Evolutionary conservation across 1,139 yeast species (phyloP), one percentile per base, ranked within the genome.

Genomic region (Yamadazyma atmosphaerica): DNA sequence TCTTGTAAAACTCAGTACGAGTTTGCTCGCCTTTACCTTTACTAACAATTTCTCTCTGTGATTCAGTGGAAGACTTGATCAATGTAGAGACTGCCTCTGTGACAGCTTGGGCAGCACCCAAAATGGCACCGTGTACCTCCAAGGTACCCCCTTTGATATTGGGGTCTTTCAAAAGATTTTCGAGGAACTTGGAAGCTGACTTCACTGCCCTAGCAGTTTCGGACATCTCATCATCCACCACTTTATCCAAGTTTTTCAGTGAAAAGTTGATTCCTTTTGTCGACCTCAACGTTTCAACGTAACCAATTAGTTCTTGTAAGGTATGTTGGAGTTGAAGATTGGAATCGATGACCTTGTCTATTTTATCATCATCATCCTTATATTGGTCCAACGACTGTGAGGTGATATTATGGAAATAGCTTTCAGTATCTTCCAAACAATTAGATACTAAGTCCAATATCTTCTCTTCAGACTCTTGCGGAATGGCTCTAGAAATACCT

Each of bases 1-100:
- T 87, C 58, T 84, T 86, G 65, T 89, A 89, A 57, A 84, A 89
- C 30, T 86, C 88, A 3, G 88, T 81, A 41, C 81, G 72, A 2
- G 88, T 71, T 39, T 77, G 80, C 1, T 78, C 60, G 4, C 94
- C 94, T 47, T 74, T 74, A 27, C 89, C 88, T 46, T 77, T 77
- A 34, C 79, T 74, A 5, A 86, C 95, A 57, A 88, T 87, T 60
- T 88, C 96, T 41, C 77, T 68, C 60, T 88, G 96, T 16, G 94
- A 82, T 34, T 81, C 90, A 16, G 89, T 81, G 2, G 96, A 88
- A 2, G 95, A 83, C 45, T 72, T 68, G 38, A 89, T 83, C 50
- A 88, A 74, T 14, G 77, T 70, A 5, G 84, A 81, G 37, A 89
- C 84, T 0, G 96, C 89, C 45, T 83, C 80, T 2, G 94, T 86